A percentile compares a stretch with the other conserved stretches of the same genome.
These are phyloP conservation scores for Paecilomyces niveus DNA, from an alignment of 2,329 filamentous ascomycete species.

Conservation along the genomic window DNA sequence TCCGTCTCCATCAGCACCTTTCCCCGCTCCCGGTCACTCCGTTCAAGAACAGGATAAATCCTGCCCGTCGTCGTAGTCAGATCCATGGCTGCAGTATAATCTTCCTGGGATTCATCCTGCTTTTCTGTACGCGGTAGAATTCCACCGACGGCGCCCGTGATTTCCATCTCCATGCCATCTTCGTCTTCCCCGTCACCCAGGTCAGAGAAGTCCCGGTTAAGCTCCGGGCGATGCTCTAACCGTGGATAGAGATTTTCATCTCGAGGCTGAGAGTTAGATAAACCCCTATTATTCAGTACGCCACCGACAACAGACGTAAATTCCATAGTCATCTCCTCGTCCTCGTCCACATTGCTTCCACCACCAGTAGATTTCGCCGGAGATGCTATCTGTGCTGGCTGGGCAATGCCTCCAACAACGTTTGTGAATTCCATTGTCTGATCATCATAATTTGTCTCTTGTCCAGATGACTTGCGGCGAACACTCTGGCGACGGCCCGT, in stretches of 20 bases:
- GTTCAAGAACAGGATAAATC: conserved; percentile 45
- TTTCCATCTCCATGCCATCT: conserved; percentile 52
- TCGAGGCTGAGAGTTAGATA: conserved; percentile 2
- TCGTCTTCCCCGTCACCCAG: conserved; percentile 21
- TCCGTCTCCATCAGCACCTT: conserved; percentile 56
- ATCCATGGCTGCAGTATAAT: conserved; percentile 57
- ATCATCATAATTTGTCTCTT: conserved; percentile 41
- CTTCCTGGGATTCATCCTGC: conserved; percentile 31
- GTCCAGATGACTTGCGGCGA: conserved; percentile 35
- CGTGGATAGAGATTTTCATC: conserved; percentile 9
- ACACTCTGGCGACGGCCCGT: conserved; percentile 23
- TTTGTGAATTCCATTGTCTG: conserved; percentile 43
- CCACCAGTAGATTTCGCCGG: conserved; percentile 19
- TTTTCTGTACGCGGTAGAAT: conserved; percentile 35
- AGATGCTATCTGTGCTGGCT: conserved; percentile 14
- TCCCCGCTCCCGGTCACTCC: conserved; percentile 40
- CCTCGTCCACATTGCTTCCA: conserved; percentile 26
- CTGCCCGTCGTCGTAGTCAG: conserved; percentile 58
- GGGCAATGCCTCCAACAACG: conserved; percentile 34
- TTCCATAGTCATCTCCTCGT: conserved; percentile 44
- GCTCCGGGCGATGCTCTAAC: conserved; percentile 8
- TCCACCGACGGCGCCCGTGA: conserved; percentile 43
- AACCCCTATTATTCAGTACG: conserved; percentile 27
- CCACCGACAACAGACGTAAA: conserved; percentile 40
- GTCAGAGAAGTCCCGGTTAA: conserved; percentile 13